These are phyloP conservation scores for Fistulinella prunicolor DNA, from an alignment of 768 basidiomycete species.

Conservation along the genomic window DNA sequence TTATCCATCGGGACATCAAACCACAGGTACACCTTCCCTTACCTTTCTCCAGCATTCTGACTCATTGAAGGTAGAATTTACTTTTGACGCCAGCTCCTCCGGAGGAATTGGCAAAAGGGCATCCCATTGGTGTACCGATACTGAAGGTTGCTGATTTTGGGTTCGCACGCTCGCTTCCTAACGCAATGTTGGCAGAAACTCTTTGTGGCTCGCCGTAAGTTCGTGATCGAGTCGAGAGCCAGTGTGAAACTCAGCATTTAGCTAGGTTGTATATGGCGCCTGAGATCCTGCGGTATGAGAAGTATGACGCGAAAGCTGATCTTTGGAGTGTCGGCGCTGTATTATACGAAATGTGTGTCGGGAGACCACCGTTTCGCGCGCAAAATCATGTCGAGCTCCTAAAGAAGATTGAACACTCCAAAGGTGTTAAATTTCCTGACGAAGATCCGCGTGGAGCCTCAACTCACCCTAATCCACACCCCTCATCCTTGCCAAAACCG, in stretches of 20 bases:
- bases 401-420: conserved; percentile 89
- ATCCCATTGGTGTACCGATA: conserved; percentile 89
- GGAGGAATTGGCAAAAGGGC: conserved; percentile 80
- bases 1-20: conserved; percentile 97
- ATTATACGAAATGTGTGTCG: conserved; percentile 92
- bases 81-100: conserved; percentile 80
- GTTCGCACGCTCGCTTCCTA: conserved; percentile 90
- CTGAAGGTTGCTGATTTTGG: conserved; percentile 99
- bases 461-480: conserved; percentile 26
- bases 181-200: conserved; percentile 94
- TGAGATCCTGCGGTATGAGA: conserved; percentile 94
- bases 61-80: conserved; percentile 62
- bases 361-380: conserved; percentile 91
- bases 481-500: conserved; percentile 26
- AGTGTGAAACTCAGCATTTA: not conserved
- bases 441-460: conserved; percentile 60
- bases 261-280: conserved; percentile 96
- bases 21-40: conserved; percentile 60
- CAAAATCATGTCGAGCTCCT: conserved; percentile 94
- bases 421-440: conserved; percentile 91
- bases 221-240: not conserved
- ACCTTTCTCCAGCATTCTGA: not conserved
- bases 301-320: conserved; percentile 97
- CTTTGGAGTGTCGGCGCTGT: conserved; percentile 99
- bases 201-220: conserved; percentile 95